phyloP scores from a whole-genome alignment of 1,284 basidiomycete genomes.

The Cryptococcus maquisensis region DNA sequence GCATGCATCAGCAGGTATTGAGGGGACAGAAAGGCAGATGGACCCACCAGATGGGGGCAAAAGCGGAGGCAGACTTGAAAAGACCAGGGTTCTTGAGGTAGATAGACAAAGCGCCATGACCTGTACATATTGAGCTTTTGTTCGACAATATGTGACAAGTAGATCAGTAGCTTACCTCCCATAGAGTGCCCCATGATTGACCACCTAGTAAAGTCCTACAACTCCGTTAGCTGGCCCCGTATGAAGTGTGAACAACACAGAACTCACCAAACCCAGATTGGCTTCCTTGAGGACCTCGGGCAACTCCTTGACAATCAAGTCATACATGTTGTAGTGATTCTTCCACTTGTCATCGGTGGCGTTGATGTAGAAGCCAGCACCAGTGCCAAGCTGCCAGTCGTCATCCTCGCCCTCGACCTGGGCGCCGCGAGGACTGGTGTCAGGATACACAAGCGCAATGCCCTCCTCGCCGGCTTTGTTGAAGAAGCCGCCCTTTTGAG shows the following conservation, averaged over 20 bases:
- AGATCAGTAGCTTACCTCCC: constrained; percentile 57
- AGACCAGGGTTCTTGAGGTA: constrained; percentile 69
- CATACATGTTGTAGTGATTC: constrained; percentile 87
- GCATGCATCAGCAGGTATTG: neutral
- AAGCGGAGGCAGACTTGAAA: constrained; percentile 88
- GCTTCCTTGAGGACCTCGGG: constrained; percentile 68
- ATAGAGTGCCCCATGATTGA: constrained; percentile 85
- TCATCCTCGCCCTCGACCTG: constrained; percentile 81
- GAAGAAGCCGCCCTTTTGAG: constrained; percentile 84
- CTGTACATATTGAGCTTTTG: constrained; percentile 16
- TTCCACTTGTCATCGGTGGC: constrained; percentile 74
- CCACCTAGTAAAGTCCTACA: constrained; percentile 38
- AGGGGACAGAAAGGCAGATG: neutral
- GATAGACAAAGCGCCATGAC: constrained; percentile 87
- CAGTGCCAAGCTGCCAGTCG: constrained; percentile 89
- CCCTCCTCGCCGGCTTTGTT: constrained; percentile 72
- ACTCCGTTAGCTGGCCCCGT: neutral
- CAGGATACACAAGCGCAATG: constrained; percentile 90
- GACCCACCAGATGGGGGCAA: constrained; percentile 70
- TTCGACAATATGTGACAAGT: neutral
- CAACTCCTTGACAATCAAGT: constrained; percentile 74
- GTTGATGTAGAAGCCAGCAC: constrained; percentile 90
- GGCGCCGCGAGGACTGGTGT: constrained; percentile 91
- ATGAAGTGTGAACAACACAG: neutral
- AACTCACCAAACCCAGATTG: constrained; percentile 55